Evolutionary conservation across 2,329 filamentous ascomycete species (phyloP).

Genomic region (Tolypocladium pustulatum): DNA sequence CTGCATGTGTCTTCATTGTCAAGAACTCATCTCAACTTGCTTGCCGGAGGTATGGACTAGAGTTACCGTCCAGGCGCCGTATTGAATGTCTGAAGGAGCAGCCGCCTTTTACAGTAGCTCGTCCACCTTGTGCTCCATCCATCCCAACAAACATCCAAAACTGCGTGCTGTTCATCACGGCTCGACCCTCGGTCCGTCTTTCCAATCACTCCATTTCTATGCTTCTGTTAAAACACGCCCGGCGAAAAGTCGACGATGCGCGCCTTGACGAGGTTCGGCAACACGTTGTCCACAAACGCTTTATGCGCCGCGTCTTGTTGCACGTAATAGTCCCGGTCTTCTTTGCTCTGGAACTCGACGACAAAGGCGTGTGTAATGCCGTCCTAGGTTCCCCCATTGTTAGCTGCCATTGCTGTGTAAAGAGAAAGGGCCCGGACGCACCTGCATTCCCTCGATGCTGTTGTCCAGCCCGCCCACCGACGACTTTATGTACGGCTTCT

Average conservation of each 20-base stretch:
- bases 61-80: too few species aligned
- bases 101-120: too few species aligned
- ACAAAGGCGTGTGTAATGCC: slow-evolving; percentile 60
- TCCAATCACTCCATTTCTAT: not conserved
- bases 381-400: slow-evolving; percentile 24
- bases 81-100: too few species aligned
- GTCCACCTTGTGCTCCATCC: too few species aligned
- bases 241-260: slow-evolving; percentile 50
- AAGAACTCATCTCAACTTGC: too few species aligned
- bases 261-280: slow-evolving; percentile 36
- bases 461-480: slow-evolving; percentile 50
- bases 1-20: too few species aligned
- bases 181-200: too few species aligned
- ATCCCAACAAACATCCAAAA: too few species aligned
- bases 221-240: slow-evolving; percentile 21
- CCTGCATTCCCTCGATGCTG: slow-evolving; percentile 48
- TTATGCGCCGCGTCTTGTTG: slow-evolving; percentile 52
- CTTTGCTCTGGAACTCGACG: slow-evolving; percentile 50
- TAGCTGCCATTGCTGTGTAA: not conserved
- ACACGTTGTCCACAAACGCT: slow-evolving; percentile 42
- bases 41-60: too few species aligned
- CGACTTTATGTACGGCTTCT: slow-evolving; percentile 49
- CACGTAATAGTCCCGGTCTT: slow-evolving; percentile 60
- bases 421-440: slow-evolving; percentile 16
- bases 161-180: not conserved